Evolutionary conservation across 176 grass and related monocot genomes (phyloP).

Genomic region (Echinochloa phyllopogon): DNA sequence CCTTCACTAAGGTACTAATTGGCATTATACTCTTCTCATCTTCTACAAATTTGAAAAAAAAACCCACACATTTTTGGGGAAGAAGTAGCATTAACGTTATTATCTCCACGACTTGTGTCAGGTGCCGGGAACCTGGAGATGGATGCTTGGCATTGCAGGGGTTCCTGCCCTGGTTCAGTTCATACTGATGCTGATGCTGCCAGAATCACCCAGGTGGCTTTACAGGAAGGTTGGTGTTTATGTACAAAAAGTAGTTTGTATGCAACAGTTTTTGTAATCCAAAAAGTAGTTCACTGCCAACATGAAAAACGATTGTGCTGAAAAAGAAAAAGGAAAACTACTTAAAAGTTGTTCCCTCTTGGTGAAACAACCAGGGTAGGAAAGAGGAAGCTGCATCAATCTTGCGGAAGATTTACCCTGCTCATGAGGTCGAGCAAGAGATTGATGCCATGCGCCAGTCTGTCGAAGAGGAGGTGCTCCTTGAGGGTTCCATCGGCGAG

Average conservation of each 20-base stretch:
- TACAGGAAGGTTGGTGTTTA: conserved; percentile 72
- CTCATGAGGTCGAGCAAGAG: conserved; percentile 83
- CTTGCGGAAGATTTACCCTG: conserved; percentile 88
- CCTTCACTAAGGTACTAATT: conserved; percentile 73
- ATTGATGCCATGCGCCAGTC: conserved; percentile 76
- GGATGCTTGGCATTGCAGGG: conserved; percentile 97
- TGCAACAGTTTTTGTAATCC: not conserved
- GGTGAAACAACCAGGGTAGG: conserved; percentile 64
- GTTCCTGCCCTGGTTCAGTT: conserved; percentile 89
- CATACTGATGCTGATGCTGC: conserved; percentile 81
- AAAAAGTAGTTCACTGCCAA: too few relatives aligned
- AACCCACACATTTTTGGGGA: not conserved
- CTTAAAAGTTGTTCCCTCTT: not conserved
- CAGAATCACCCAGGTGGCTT: conserved; percentile 95
- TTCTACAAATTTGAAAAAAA: not conserved
- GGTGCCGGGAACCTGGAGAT: conserved; percentile 90
- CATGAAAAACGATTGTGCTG: not conserved
- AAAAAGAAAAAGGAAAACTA: not conserved
- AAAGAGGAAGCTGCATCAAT: conserved; percentile 80
- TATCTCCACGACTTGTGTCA: conserved; percentile 11
- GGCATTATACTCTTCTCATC: not conserved
- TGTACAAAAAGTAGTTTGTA: not conserved
- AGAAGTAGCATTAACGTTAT: not conserved
- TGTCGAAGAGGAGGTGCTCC: conserved; percentile 70
- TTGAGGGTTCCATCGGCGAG: conserved; percentile 81